Evolutionary conservation across 345 rosid species (phyloP), one percentile per base, ranked within the genome.

Genomic region (Tarenaya hassleriana): DNA sequence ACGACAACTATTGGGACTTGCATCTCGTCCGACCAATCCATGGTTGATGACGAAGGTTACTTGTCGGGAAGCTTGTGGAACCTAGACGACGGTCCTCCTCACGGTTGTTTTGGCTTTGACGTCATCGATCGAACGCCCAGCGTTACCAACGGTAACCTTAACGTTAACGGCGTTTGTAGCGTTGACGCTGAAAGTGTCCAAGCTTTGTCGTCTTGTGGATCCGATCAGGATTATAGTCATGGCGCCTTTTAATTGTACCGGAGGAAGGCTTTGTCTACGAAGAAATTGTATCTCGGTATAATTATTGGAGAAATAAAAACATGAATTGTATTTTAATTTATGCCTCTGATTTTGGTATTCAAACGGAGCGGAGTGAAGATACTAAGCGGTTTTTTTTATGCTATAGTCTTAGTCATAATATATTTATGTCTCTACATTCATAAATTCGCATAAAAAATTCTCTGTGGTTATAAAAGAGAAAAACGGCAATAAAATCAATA

Each of bases 1-100:
- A 24, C 29, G 5, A 24, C 29, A 27, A 71, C 62, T 49, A 59
- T 49, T 20, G 40, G 47, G 40, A 55, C 63, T 21, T 72, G 69
- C 51, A n/a, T n/a, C n/a, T 60, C 58, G 27, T 51, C 60, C 0
- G 71, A 62, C 50, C 52, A 55, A 29, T 50, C 53, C 16, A 21
- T 66, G 63, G 52, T 52, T 6, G 53, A 57, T 50, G 47, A 57
- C 50, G 81, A 84, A 59, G 69, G 66, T 41, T n/a, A 53, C 42
- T 50, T 78, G 18, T 78, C 77, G 81, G 74, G 69, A 4, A 74
- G 72, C 39, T 58, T 77, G 32, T 73, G 83, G 86, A 73, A 75
- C 53, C 57, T 67, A n/a, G 78, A 78, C 35, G 76, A 72, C 24
- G 46, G 16, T 8, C 34, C 33, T 8, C 50, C 35, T 33, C 60